These are phyloP conservation scores for Xylaria sp. DNA, from an alignment of 2,329 filamentous ascomycete species.

Conservation along the genomic window DNA sequence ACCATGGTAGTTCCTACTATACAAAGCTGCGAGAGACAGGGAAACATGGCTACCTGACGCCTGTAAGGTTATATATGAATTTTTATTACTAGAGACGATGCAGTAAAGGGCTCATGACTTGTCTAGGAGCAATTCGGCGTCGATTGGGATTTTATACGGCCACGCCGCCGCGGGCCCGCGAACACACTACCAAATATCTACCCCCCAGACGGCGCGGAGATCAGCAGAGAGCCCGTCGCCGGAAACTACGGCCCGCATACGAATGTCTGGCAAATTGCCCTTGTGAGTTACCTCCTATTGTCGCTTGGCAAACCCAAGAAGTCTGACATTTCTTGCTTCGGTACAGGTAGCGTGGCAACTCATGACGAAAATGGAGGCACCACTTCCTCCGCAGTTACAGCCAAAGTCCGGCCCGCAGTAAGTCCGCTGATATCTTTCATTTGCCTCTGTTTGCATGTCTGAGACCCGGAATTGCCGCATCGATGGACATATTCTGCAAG, in stretches of 20 bases:
- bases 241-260: constrained; percentile 38
- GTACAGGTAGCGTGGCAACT: constrained; percentile 39
- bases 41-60: constrained; percentile 34
- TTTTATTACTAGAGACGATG: background rate
- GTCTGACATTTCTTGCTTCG: background rate
- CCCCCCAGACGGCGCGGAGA: constrained; percentile 26
- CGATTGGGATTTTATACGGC: constrained; percentile 38
- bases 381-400: constrained; percentile 22
- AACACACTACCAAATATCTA: background rate
- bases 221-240: constrained; percentile 36
- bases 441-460: too few relatives aligned
- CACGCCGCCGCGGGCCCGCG: background rate
- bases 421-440: too few relatives aligned
- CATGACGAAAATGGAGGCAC: constrained; percentile 29
- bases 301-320: too few relatives aligned
- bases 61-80: constrained; percentile 26
- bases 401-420: background rate
- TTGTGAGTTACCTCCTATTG: constrained; percentile 28
- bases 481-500: too few relatives aligned
- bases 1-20: constrained; percentile 31
- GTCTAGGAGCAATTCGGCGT: constrained; percentile 40
- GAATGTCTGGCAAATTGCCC: constrained; percentile 40
- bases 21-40: background rate
- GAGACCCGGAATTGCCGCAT: too few relatives aligned
- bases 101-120: background rate